Evolutionary conservation across 305 asterid species (phyloP), one percentile per base, ranked within the genome.

Genomic region (Striga hermonthica): DNA sequence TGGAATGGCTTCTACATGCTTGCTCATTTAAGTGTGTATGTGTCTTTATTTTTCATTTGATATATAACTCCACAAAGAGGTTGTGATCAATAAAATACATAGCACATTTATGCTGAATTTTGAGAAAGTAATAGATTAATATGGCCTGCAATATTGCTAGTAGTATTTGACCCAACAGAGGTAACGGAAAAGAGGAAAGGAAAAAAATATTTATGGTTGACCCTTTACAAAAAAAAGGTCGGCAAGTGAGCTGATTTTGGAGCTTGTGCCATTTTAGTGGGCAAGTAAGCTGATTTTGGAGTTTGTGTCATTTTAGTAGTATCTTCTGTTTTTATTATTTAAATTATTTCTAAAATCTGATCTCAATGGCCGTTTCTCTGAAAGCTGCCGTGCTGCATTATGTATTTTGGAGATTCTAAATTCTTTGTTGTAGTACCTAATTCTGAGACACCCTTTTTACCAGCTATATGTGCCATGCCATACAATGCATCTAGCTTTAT

Each of bases 371-470:
- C 14, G 52, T 41, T 48, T 14, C 12, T 45, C 40, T 9, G 6
- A 28, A 28, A 13, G 16, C 43, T 31, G 36, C n/a, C 31, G 9
- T 14, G 40, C 60, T 58, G 72, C 72, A 67, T 67, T 10, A 15
- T 31, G 37, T 56, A 1, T 56, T 57, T 28, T 3, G 47, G 43
- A 38, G 43, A 57, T 67, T 31, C 36, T 39, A 6, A 38, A 16
- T 64, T 57, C 44, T 13, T 50, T 40, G 15, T 50, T 12, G 45
- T 11, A 68, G 62, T 62, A 66, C 62, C 59, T 65, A 64, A 40
- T 63, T 63, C 40, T 48, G 45, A 13, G 54, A 44, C 36, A 8
- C 15, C 14, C 14, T 61, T n/a, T n/a, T n/a, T 22, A 22, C 31
- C 31, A 22, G 31, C 31, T 22, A 22, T 2, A 22, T 22, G 31